Evolutionary conservation across 2,329 filamentous ascomycete genomes (phyloP), one percentile per base, ranked within the genome.

Genomic region (Phaeosphaeriaceae sp.): DNA sequence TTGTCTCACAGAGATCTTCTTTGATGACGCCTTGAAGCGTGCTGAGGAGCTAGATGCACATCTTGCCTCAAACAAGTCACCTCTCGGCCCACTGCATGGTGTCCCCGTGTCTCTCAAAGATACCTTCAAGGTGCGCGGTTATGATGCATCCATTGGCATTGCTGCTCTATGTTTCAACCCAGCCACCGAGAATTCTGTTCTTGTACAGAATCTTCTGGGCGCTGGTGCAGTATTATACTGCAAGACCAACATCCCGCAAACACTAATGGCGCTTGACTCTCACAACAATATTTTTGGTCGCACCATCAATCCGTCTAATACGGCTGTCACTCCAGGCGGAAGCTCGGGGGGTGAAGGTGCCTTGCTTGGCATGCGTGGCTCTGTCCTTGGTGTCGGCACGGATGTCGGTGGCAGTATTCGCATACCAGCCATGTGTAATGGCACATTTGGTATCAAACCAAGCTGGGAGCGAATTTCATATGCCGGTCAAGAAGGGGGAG

Each of bases 231-330:
- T 86, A 1, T 60, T 83, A 1, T 82, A 83, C 61, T 80, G 76
- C 69, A 85, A 86, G 69, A 86, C 84, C 3, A 86, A 85, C 58
- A 72, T 86, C 1, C 84, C 85, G 2, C 82, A 84, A 58, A 85
- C 83, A 0, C 78, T 86, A 62, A 82, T 84, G 81, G 76, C 79
- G 4, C 63, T 83, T 15, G 83, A 86, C 61, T 81, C 78, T 1
- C 82, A 85, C 66, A 86, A 85, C 67, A 82, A 85, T 56, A 61
- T 81, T 36, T 82, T 81, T 51, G 79, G 79, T 3, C 69, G 79
- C 9, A 78, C 81, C 0, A 63, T 84, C 27, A 85, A 85, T 61
- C 80, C 83, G 0, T 70, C 79, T 52, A 84, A 85, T 56, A 73
- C 68, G 9, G 66, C 72, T 2, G 72, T 85, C 19, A 85, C 84